Evolutionary conservation across 108 stramenopile species (phyloP).

Genomic region (Nitzschia sp.): DNA sequence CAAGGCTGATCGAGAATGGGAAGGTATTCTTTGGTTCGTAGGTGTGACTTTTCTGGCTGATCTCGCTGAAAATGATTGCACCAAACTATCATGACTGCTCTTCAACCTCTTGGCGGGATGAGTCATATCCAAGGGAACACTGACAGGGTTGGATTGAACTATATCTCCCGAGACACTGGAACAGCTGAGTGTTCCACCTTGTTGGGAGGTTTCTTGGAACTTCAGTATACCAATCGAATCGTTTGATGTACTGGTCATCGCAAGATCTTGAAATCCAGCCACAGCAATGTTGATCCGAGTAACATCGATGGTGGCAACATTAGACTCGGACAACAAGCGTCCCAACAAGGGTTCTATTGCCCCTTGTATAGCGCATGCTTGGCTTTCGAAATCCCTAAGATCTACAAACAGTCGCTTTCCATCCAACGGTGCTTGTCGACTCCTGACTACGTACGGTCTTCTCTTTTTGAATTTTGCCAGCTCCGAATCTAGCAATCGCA

Average conservation of each 20-base stretch:
- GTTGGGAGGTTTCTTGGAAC: no score
- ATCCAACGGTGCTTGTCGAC: slow-evolving; percentile 41
- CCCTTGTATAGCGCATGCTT: slow-evolving; percentile 1
- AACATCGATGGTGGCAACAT: slow-evolving; percentile 27
- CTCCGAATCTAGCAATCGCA: slow-evolving; percentile 38
- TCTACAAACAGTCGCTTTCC: slow-evolving; percentile 26
- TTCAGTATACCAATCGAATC: no score
- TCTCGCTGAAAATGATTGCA: no score
- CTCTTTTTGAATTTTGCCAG: slow-evolving; percentile 1
- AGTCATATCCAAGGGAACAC: no score
- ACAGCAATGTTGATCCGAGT: slow-evolving; percentile 53
- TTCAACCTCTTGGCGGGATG: no score
- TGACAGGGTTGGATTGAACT: no score
- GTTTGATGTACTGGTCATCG: neutral
- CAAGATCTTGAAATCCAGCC: slow-evolving; percentile 44
- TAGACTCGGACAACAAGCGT: slow-evolving; percentile 1
- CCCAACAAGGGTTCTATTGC: slow-evolving; percentile 15
- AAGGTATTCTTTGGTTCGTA: no score
- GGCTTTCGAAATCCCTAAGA: neutral
- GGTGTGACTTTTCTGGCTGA: no score
- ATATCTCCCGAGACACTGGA: no score
- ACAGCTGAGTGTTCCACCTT: no score
- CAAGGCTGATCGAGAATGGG: no score
- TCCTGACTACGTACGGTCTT: slow-evolving; percentile 41
- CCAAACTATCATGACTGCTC: no score